phyloP scores from a whole-genome alignment of 768 basidiomycete species.

The Coprinellus micaceus region DNA sequence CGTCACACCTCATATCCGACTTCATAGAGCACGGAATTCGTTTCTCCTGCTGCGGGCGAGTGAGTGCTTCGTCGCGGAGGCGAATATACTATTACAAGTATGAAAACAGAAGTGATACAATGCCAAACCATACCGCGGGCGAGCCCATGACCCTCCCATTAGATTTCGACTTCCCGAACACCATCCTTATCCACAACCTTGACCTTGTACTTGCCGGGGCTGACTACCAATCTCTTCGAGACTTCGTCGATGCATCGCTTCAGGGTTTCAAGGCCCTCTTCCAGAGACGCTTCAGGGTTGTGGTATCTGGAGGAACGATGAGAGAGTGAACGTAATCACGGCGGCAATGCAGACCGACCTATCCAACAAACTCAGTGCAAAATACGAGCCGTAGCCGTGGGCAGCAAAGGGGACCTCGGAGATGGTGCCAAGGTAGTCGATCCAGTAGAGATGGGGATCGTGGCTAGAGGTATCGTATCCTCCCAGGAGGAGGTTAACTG shows the following conservation, averaged over 20 bases:
- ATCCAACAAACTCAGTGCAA: conserved; percentile 88
- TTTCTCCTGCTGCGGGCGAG: too few relatives aligned
- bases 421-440: conserved; percentile 93
- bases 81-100: not conserved
- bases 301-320: conserved; percentile 62
- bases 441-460: conserved; percentile 85
- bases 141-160: conserved; percentile 12
- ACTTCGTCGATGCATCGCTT: conserved; percentile 89
- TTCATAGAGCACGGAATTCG: too few relatives aligned
- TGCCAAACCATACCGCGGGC: not conserved
- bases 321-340: conserved; percentile 2
- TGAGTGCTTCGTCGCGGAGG: too few relatives aligned
- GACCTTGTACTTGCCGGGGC: conserved; percentile 79
- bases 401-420: conserved; percentile 88
- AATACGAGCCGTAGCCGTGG: conserved; percentile 94
- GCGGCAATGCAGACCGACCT: conserved; percentile 42
- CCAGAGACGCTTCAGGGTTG: conserved; percentile 77
- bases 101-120: not conserved
- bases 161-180: conserved; percentile 74
- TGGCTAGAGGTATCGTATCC: conserved; percentile 82
- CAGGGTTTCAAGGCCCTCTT: conserved; percentile 82
- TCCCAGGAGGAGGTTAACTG: conserved; percentile 89
- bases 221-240: conserved; percentile 75
- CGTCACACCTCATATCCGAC: too few relatives aligned
- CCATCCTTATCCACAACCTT: conserved; percentile 93